Percentiles rank a stretch among this genome's conserved stretches.
These are phyloP conservation scores for Musa itinerans DNA, from an alignment of 176 grass and related monocot species.

Conservation along the genomic window DNA sequence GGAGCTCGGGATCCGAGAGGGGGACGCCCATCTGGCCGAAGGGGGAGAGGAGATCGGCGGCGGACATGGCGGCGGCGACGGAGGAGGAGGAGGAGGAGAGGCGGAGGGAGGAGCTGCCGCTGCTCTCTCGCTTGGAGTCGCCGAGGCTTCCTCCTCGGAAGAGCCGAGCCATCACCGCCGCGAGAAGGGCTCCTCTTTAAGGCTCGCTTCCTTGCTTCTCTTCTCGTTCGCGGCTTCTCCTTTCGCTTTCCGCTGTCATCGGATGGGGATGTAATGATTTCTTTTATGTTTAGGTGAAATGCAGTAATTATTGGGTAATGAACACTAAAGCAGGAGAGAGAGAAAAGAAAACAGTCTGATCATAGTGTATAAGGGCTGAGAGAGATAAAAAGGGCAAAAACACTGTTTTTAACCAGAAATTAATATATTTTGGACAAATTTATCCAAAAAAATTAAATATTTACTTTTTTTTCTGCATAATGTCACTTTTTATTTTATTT, in stretches of 20 bases:
- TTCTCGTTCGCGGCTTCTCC: neutral
- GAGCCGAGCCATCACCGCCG: slow-evolving; percentile 46
- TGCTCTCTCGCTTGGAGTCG: slow-evolving; percentile 18
- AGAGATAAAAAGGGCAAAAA: too few species aligned
- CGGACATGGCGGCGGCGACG: neutral
- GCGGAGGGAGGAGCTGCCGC: slow-evolving; percentile 12
- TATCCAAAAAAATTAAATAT: too few species aligned
- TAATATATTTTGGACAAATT: too few species aligned
- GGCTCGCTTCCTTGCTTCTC: neutral
- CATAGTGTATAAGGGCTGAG: too few species aligned
- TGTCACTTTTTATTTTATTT: too few species aligned
- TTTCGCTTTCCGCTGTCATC: neutral
- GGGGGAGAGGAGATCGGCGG: slow-evolving; percentile 45
- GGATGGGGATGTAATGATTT: neutral
- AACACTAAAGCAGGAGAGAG: too few species aligned
- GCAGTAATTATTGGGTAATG: too few species aligned
- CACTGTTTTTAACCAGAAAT: too few species aligned
- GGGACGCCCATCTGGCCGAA: slow-evolving; percentile 48
- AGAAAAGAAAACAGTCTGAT: neutral
- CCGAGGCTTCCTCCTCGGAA: slow-evolving; percentile 47
- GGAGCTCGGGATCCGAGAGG: slow-evolving; percentile 54
- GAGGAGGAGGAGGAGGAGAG: slow-evolving; percentile 27
- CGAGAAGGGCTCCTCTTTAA: neutral
- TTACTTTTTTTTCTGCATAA: too few species aligned
- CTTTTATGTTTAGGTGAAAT: neutral